Evolutionary conservation across 257 asterid genomes (phyloP).

Genomic region (Paraleonurus japonicus): DNA sequence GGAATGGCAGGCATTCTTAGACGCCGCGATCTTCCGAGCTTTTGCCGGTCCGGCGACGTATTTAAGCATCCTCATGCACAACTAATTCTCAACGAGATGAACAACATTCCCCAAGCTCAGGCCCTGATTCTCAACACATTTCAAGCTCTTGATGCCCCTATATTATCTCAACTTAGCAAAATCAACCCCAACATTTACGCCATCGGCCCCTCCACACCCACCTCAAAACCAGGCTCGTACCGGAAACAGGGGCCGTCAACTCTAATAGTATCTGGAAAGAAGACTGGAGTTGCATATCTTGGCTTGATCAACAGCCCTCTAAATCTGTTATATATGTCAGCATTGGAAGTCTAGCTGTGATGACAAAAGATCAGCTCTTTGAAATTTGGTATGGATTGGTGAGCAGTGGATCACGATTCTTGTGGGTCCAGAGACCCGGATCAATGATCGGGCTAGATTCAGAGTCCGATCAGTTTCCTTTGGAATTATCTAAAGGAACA

Average conservation of each 20-base stretch:
- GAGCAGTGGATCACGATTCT: constrained; percentile 48
- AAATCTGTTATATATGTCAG: constrained; percentile 57
- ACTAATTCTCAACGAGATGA: constrained; percentile 18
- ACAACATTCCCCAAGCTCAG: constrained; percentile 36
- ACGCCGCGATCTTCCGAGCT: constrained; percentile 70
- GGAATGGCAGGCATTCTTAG: constrained; percentile 63
- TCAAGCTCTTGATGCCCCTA: constrained; percentile 46
- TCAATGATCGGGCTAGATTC: constrained; percentile 27
- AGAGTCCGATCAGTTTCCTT: constrained; percentile 5
- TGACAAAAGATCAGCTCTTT: constrained; percentile 37
- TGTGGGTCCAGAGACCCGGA: constrained; percentile 58
- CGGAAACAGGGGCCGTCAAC: background rate
- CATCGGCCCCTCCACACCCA: constrained; percentile 63
- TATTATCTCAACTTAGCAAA: constrained; percentile 36
- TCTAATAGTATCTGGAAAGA: constrained; percentile 48
- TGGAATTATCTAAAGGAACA: constrained; percentile 29
- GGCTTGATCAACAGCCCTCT: constrained; percentile 53
- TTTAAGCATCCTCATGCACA: constrained; percentile 20
- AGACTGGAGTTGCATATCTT: constrained; percentile 47
- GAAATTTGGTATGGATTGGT: constrained; percentile 69
- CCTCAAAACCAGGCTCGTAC: constrained; percentile 25
- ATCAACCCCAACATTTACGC: constrained; percentile 49
- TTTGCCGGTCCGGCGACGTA: constrained; percentile 33
- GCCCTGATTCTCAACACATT: constrained; percentile 65
- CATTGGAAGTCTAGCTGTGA: constrained; percentile 48